Evolutionary conservation across 2,329 filamentous ascomycete genomes (phyloP).

Genomic region (Venturia pyrina): DNA sequence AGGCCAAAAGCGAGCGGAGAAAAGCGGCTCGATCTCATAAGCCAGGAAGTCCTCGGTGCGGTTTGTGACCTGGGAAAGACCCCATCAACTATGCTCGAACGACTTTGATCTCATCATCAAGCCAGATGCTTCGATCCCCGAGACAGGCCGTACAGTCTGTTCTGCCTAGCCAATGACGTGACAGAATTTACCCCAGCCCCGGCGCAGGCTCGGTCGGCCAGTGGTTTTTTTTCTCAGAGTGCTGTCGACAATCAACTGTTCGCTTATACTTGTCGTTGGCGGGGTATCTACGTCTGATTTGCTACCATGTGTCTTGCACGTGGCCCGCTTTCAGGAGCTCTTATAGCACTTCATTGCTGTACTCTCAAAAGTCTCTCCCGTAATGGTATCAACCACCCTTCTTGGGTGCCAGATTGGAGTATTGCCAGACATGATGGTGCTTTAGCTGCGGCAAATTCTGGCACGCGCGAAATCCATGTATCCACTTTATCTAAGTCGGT

Average conservation of each 20-base stretch:
- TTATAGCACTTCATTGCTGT: not conserved
- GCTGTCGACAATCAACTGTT: not conserved
- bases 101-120: not conserved
- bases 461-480: not conserved
- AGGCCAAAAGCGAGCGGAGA: not conserved
- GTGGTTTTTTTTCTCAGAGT: too few species aligned
- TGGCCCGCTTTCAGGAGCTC: not conserved
- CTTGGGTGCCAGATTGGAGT: not conserved
- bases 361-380: not conserved
- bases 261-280: not conserved
- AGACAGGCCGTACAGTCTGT: not conserved
- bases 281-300: not conserved
- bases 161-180: not conserved
- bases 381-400: not conserved
- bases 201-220: too few species aligned
- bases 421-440: not conserved
- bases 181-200: not conserved
- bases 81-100: not conserved
- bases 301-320: not conserved
- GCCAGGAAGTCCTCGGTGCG: not conserved
- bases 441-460: not conserved
- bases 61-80: not conserved
- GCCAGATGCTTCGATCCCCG: not conserved
- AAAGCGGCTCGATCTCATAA: not conserved
- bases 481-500: not conserved